Evolutionary conservation across 768 basidiomycete genomes (phyloP), one percentile per base, ranked within the genome.

Genomic region (Amanita pallidorosea): DNA sequence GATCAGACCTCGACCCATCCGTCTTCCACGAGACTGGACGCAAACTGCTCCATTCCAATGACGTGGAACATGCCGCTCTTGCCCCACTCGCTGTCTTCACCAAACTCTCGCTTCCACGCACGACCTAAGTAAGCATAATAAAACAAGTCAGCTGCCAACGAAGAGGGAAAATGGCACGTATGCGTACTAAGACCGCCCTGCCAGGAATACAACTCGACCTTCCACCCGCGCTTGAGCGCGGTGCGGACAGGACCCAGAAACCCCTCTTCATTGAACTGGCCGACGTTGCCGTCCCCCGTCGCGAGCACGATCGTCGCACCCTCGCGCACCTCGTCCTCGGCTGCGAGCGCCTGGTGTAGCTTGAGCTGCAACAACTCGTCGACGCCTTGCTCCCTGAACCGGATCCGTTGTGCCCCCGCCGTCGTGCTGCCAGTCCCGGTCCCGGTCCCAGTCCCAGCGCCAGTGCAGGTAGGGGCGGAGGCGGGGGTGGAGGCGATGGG

Each of bases 331-430:
- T 70, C 69, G 54, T 89, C 85, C 6, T 77, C 74, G 40, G 77
- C 80, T 8, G 85, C 81, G 47, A 97, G 71, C 9, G 85, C 84
- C 62, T 94, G 91, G 56, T 93, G 83, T 27, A 97, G 72, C 63
- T 98, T 96, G 52, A 97, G 73, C 65, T 96, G 93, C 45, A 98
- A 68, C 22, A 96, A 74, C 67, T 98, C 94, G 63, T 98, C 94
- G 2, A 98, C 94, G 9, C 90, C 92, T 66, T 98, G 93, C 60
- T 94, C 90, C 51, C 88, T 78, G 61, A 83, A 90, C 33, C 81
- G 77, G 49, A 81, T 65, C 33, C 79, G 75, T 51, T 25, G 61
- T 48, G 45, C 9, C 11, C 34, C 45, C 57, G 35, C 33, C 42
- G 50, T 29, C 49, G 54, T 44, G 54, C 56, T 22, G 52, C 55